Base-by-base conservation (phyloP, 2,329 filamentous ascomycete species). In the Microdochium bolleyi region DNA sequence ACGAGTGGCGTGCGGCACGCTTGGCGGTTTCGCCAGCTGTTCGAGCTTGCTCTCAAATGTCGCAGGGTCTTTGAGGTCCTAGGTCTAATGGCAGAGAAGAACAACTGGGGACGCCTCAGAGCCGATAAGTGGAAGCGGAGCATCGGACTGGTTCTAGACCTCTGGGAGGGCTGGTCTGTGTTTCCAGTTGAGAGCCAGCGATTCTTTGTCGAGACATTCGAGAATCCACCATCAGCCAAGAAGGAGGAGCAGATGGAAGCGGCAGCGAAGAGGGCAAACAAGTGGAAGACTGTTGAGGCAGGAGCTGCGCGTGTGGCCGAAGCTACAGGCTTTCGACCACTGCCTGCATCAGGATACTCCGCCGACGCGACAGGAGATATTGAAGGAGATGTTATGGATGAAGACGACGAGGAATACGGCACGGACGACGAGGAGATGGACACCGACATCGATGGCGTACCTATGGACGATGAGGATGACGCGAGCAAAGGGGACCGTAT, bases 71-170 rank as follows among this genome's bases (percentile, higher is more conserved):
- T 96, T 61, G 87, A 88, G 62, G 77, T 80, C 48, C 77, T 96
- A 2, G 91, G 91, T 1, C 73, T 80, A 52, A 78, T 95, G 55
- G 83, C 90, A 8, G 84, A 86, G 60, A 83, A 82, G 52, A 71
- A 88, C 22, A 77, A 78, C 48, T 95, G 91, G 90, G 92, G 92
- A 10, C 82, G 88, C 1, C 72, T 96, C 56, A 85, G 88, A 21
- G 85, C 85, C 3, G 89, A 94, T 56, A 92, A 92, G 68, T 94
- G 89, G 87, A 88, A 88, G 67, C 80, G 88, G 50, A 90, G 87
- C 61, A 76, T 94, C 38, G 78, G 79, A 2, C 76, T 83, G 5
- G 76, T 94, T 2, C 71, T 94, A 9, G 77, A 79, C 49, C 71
- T 90, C 34, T 94, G 89, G 83, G 83, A 85, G 58, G 78, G 81